phyloP scores from a whole-genome alignment of 2,329 filamentous ascomycete genomes.

The Pseudogymnoascus sp. region DNA sequence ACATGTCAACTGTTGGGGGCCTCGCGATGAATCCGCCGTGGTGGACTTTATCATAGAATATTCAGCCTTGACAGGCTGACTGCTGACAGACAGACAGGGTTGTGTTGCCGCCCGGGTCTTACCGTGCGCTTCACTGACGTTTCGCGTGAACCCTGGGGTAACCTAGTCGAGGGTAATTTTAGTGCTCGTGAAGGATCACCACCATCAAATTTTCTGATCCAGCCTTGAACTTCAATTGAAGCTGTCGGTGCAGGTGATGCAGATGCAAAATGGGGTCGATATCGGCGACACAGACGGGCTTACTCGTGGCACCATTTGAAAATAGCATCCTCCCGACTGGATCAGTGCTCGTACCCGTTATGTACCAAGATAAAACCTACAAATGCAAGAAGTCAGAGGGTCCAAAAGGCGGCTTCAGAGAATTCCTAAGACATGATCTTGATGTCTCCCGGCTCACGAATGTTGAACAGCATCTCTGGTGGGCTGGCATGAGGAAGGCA shows the following conservation, averaged over 20 bases:
- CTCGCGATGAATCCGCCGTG: background rate
- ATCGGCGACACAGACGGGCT: background rate
- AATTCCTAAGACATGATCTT: background rate
- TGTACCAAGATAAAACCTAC: background rate
- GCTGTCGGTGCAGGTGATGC: background rate
- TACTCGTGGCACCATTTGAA: background rate
- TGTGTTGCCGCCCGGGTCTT: background rate
- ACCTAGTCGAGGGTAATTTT: background rate
- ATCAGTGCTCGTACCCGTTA: background rate
- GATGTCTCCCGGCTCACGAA: conserved; percentile 14
- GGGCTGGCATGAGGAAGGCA: conserved; percentile 14
- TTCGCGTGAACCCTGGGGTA: background rate
- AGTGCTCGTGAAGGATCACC: background rate
- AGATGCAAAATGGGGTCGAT: background rate
- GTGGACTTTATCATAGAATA: background rate
- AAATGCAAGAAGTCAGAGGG: background rate
- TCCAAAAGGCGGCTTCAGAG: background rate
- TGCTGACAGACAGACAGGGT: background rate
- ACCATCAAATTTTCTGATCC: background rate
- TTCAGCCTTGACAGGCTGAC: background rate
- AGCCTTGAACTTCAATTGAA: background rate
- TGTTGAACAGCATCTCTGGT: conserved; percentile 17
- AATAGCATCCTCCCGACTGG: background rate
- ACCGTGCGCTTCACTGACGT: background rate
- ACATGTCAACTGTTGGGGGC: background rate